These are phyloP conservation scores for Aspergillus sp. DNA, from an alignment of 2,329 filamentous ascomycete genomes.

Conservation along the genomic window DNA sequence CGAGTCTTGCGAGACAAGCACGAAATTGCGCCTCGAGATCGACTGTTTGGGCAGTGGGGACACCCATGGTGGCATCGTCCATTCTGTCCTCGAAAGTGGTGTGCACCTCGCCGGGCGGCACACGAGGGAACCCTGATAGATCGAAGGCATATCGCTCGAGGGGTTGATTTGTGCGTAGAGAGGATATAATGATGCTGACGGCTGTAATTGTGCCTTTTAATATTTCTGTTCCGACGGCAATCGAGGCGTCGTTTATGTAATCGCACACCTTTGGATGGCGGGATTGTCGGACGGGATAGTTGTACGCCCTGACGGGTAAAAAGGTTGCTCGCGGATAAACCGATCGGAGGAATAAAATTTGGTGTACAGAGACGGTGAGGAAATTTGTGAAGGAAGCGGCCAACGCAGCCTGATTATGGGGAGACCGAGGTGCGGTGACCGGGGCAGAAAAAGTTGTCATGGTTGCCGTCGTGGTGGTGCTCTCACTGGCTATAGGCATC, in stretches of 20 bases:
- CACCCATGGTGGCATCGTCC: slow-evolving; percentile 34
- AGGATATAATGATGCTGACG: slow-evolving; percentile 59
- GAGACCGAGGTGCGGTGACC: slow-evolving; percentile 41
- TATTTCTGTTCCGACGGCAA: slow-evolving; percentile 70
- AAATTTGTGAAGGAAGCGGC: slow-evolving; percentile 74
- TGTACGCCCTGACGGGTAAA: slow-evolving; percentile 75
- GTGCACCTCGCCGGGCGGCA: slow-evolving; percentile 49
- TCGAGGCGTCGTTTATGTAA: slow-evolving; percentile 80
- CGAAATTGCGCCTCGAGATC: slow-evolving; percentile 53
- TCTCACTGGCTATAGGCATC: slow-evolving; percentile 45
- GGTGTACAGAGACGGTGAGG: slow-evolving; percentile 79
- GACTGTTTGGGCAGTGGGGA: slow-evolving; percentile 31
- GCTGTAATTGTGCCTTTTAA: slow-evolving; percentile 57
- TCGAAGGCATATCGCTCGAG: slow-evolving; percentile 63
- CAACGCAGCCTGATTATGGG: slow-evolving; percentile 57
- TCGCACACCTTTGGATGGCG: slow-evolving; percentile 81
- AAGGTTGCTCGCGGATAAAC: slow-evolving; percentile 80
- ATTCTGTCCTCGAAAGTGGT: slow-evolving; percentile 50
- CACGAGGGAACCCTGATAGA: slow-evolving; percentile 55
- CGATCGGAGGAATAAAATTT: slow-evolving; percentile 76
- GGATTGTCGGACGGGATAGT: slow-evolving; percentile 79
- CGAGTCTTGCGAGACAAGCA: slow-evolving; percentile 46
- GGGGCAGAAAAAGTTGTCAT: slow-evolving; percentile 43
- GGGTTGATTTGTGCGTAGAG: slow-evolving; percentile 50
- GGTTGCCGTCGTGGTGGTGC: slow-evolving; percentile 37